Evolutionary conservation across 805 yeast genomes (phyloP).

Genomic region (Grigorovia jiainica): DNA sequence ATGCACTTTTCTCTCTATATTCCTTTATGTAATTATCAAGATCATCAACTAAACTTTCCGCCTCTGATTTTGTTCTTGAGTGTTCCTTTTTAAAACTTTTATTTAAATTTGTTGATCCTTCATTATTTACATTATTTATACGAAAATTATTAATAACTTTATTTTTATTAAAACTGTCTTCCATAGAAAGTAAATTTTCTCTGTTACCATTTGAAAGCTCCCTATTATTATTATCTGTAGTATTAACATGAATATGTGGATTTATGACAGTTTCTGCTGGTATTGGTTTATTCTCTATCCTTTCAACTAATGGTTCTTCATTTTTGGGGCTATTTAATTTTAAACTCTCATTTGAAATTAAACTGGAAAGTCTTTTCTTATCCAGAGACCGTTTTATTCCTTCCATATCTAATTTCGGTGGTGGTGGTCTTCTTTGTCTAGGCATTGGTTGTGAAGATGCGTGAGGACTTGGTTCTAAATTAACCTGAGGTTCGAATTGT

Average conservation of each 20-base stretch:
- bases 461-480: neutral
- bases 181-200: too few species aligned
- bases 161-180: neutral
- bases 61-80: slow-evolving; percentile 24
- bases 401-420: slow-evolving; percentile 16
- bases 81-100: slow-evolving; percentile 7
- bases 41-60: slow-evolving; percentile 28
- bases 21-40: slow-evolving; percentile 21
- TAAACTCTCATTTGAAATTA: too few species aligned
- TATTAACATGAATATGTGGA: too few species aligned
- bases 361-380: neutral
- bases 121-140: neutral
- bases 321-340: too few species aligned
- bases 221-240: too few species aligned
- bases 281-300: too few species aligned
- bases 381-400: slow-evolving; percentile 3
- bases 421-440: slow-evolving; percentile 15
- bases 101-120: neutral
- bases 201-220: too few species aligned
- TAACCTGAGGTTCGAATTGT: too few species aligned
- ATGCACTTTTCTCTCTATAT: slow-evolving; percentile 7
- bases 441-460: neutral
- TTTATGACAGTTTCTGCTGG: too few species aligned
- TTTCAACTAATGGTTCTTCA: too few species aligned
- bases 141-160: neutral